These are phyloP conservation scores for Suhomyces kilbournensis DNA, from an alignment of 805 yeast genomes.

Conservation along the genomic window DNA sequence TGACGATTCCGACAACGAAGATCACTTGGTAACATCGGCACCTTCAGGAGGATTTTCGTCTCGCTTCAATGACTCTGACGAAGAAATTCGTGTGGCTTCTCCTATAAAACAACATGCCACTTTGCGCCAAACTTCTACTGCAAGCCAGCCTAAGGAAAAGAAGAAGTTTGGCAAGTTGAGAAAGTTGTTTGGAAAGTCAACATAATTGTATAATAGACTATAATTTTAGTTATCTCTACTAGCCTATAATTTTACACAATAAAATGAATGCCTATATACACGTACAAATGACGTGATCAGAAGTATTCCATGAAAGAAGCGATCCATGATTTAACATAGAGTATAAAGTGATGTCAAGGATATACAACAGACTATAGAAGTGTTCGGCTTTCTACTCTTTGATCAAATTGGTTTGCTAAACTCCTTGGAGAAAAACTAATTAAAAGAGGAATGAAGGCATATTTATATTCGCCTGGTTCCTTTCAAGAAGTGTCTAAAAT, in stretches of 20 bases:
- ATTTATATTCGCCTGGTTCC: too few species aligned
- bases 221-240: neutral
- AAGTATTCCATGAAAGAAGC: too few species aligned
- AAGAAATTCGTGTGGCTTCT: constrained; percentile 4
- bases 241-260: neutral
- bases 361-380: too few species aligned
- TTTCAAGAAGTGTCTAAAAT: too few species aligned
- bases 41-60: constrained; percentile 6
- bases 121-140: constrained; percentile 9
- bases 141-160: constrained; percentile 26
- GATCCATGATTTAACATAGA: too few species aligned
- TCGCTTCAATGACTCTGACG: constrained; percentile 13
- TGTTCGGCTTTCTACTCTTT: too few species aligned
- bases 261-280: neutral
- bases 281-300: too few species aligned
- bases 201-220: neutral
- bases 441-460: too few species aligned
- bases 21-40: neutral
- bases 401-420: too few species aligned
- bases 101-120: neutral
- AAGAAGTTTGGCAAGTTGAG: constrained; percentile 36
- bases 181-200: constrained; percentile 35
- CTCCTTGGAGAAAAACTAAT: too few species aligned
- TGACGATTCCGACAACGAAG: constrained; percentile 30
- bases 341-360: too few species aligned